These are phyloP conservation scores for Canavalia ensiformis DNA, from an alignment of 306 rosid genomes.

Conservation along the genomic window DNA sequence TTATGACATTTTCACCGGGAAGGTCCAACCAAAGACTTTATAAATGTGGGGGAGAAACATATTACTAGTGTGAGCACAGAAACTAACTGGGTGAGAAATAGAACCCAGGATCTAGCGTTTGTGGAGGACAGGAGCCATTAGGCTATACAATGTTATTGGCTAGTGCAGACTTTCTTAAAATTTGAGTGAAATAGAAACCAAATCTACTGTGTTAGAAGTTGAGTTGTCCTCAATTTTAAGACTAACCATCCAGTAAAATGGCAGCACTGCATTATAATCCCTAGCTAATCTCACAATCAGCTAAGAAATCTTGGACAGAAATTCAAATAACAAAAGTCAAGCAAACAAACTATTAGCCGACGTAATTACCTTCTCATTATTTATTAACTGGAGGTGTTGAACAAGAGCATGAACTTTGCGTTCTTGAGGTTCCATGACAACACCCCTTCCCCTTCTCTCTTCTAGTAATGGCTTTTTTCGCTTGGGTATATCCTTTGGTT, in stretches of 20 bases:
- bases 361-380: constrained; percentile 68
- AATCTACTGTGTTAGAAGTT: constrained; percentile 2
- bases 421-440: constrained; percentile 77
- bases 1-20: not conserved
- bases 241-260: not conserved
- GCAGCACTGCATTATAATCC: not conserved
- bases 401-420: constrained; percentile 71
- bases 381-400: constrained; percentile 70
- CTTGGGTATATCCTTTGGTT: constrained; percentile 71
- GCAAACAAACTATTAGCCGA: constrained; percentile 21
- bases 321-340: not conserved
- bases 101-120: not conserved
- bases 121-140: not conserved
- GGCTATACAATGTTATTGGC: constrained; percentile 15
- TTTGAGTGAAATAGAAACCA: not conserved
- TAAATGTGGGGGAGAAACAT: not conserved
- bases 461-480: constrained; percentile 63
- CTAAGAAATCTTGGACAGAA: not conserved
- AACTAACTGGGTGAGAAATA: not conserved
- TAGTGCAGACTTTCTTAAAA: constrained; percentile 2
- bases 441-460: constrained; percentile 78
- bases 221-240: not conserved
- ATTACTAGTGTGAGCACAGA: not conserved
- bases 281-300: constrained; percentile 21
- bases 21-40: constrained; percentile 2